Base-by-base conservation (phyloP, 805 yeast genomes). In the Spencermartinsiella europaea region DNA sequence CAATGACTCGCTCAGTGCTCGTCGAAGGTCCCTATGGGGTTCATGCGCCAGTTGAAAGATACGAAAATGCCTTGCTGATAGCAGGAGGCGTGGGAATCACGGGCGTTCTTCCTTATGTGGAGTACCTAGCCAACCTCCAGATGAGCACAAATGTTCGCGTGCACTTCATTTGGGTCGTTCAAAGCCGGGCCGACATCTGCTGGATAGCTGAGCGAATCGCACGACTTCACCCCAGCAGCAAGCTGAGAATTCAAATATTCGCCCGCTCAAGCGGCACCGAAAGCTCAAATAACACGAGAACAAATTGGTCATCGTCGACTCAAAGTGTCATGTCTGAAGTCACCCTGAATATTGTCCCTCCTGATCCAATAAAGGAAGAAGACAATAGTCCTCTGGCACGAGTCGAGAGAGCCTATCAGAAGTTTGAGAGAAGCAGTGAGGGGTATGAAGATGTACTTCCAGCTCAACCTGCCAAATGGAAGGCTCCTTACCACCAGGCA, bases 51-150 rank as follows among this genome's bases (percentile, higher is more conserved):
- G 73, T 76, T 48, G 68, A 68, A 40, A 66, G 70, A 17, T 78
- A 74, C 54, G 69, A 69, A 31, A 69, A 70, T 40, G 73, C 75
- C 1, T 62, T 79, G 5, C 70, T 79, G 38, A 61, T 80, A 36
- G 81, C 83, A 2, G 85, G 85, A 7, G 86, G 85, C 4, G 76
- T 77, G 51, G 86, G 86, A 8, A 71, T 80, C 56, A 77, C 86
- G 0, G 83, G 80, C 0, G 66, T 77, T 7, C 66, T 74, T 36
- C 67, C 78, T 2, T 71, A 77, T 47, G 77, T 76, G 7, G 66
- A 63, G 40, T 46, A 50, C 45, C 47, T 69, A 51, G 47, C 49
- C 5, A 37, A 44, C 5, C 40, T 38, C 15, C 48, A 45, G 20
- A 42, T 42, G 7, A 15, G 35, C 10, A 45, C 21, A 5, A 19